A percentile compares a stretch with the other conserved stretches of the same genome.
These are phyloP conservation scores for Omphalotus guepiniiformis DNA, from an alignment of 768 basidiomycete species.

Conservation along the genomic window DNA sequence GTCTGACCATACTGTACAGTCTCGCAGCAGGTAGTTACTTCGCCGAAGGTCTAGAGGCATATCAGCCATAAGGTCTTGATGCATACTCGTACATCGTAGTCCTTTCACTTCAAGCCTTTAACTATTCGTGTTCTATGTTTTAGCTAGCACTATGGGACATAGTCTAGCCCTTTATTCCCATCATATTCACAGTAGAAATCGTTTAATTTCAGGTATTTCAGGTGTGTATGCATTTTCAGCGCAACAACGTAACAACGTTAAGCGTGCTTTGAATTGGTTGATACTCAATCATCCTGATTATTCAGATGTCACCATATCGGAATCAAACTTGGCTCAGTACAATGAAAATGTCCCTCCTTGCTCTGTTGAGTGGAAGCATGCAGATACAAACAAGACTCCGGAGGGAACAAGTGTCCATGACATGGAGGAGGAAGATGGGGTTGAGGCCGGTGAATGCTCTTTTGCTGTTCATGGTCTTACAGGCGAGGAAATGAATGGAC, in stretches of 20 bases:
- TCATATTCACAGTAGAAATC: no score
- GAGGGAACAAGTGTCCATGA: neutral
- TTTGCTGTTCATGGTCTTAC: neutral
- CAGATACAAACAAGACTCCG: neutral
- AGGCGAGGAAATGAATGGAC: neutral
- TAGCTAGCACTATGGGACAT: no score
- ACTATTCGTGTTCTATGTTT: no score
- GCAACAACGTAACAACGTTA: neutral
- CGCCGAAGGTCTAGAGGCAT: no score
- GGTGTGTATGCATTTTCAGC: no score
- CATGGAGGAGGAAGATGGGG: neutral
- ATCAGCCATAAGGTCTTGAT: no score
- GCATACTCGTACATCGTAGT: no score
- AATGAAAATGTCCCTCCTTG: neutral
- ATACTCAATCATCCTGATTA: neutral
- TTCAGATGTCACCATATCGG: neutral
- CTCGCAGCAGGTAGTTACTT: no score
- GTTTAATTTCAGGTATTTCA: no score
- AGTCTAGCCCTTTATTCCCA: no score
- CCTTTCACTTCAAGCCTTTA: no score
- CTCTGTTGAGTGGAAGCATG: neutral
- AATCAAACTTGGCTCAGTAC: neutral
- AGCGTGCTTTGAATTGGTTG: neutral
- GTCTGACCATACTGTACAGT: no score
- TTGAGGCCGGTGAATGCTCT: neutral